A percentile compares a stretch with the other conserved stretches of the same genome.
phyloP scores from a whole-genome alignment of 441 rosid genomes.

The Erysimum pusillum region DNA sequence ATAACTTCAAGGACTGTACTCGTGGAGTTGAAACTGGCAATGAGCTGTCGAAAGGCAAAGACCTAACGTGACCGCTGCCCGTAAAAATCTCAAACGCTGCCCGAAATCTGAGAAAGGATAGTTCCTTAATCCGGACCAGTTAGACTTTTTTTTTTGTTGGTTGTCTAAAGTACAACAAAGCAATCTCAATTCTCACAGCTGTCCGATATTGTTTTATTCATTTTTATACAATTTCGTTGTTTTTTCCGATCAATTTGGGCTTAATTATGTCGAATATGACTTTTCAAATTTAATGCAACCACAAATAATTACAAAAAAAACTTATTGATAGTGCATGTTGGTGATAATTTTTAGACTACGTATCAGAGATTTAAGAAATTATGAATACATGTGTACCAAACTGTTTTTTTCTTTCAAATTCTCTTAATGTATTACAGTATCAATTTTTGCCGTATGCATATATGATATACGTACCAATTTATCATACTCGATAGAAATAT shows the following conservation, averaged over 20 bases:
- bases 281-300: constrained; percentile 36
- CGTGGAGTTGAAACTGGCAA: constrained; percentile 32
- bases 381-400: not conserved
- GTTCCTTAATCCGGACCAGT: constrained; percentile 45
- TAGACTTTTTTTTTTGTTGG: constrained; percentile 30
- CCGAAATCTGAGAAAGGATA: constrained; percentile 44
- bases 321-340: constrained; percentile 32
- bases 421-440: not conserved
- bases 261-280: constrained; percentile 12
- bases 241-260: constrained; percentile 21
- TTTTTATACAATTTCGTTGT: not conserved
- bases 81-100: constrained; percentile 33
- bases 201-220: constrained; percentile 34
- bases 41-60: constrained; percentile 44
- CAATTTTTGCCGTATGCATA: not conserved
- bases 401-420: not conserved
- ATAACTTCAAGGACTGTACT: constrained; percentile 5
- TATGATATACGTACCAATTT: not conserved
- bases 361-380: not conserved
- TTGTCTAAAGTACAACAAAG: constrained; percentile 48
- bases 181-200: constrained; percentile 47
- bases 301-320: constrained; percentile 12
- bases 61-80: constrained; percentile 39
- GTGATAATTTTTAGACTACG: not conserved
- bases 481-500: not conserved